Conservation (phyloP, 2,329 filamentous ascomycete genomes). For the Tolypocladium nubicola region DNA sequence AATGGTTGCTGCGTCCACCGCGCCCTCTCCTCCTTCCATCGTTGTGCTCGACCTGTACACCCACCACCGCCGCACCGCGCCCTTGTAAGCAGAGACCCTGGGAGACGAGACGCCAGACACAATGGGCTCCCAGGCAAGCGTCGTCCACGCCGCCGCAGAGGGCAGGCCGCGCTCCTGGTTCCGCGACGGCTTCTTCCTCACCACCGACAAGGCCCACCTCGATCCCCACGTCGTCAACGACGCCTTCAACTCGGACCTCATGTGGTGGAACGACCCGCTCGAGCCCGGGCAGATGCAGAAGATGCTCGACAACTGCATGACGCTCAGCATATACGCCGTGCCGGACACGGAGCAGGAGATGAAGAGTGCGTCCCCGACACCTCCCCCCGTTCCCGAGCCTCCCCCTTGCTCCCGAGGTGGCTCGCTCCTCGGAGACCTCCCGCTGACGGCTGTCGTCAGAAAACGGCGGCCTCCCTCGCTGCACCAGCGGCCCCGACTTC, state of each 20-base stretch:
- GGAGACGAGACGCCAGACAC: not conserved
- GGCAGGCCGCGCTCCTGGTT: constrained; percentile 33
- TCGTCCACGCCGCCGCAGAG: constrained; percentile 14
- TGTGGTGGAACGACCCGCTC: constrained; percentile 51
- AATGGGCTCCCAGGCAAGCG: constrained; percentile 9
- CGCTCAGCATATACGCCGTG: constrained; percentile 45
- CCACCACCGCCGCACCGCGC: constrained; percentile 4
- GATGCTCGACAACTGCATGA: constrained; percentile 47
- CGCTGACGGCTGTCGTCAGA: constrained; percentile 11
- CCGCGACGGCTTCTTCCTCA: constrained; percentile 46
- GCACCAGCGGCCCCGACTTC: constrained; percentile 17
- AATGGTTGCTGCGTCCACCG: constrained; percentile 5
- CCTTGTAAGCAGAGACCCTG: not conserved
- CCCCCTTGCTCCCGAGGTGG: not conserved
- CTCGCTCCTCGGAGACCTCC: not conserved
- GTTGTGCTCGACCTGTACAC: constrained; percentile 2
- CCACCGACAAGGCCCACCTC: constrained; percentile 46
- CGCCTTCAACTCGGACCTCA: constrained; percentile 42
- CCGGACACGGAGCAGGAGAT: constrained; percentile 26
- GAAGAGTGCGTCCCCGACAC: constrained; percentile 20
- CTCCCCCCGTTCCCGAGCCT: not conserved
- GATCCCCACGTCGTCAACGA: constrained; percentile 42
- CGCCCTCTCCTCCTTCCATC: not conserved
- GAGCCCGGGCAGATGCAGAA: constrained; percentile 36
- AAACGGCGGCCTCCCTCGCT: constrained; percentile 18